phyloP scores from a whole-genome alignment of 108 stramenopile species.

The Fragilaria radians region DNA sequence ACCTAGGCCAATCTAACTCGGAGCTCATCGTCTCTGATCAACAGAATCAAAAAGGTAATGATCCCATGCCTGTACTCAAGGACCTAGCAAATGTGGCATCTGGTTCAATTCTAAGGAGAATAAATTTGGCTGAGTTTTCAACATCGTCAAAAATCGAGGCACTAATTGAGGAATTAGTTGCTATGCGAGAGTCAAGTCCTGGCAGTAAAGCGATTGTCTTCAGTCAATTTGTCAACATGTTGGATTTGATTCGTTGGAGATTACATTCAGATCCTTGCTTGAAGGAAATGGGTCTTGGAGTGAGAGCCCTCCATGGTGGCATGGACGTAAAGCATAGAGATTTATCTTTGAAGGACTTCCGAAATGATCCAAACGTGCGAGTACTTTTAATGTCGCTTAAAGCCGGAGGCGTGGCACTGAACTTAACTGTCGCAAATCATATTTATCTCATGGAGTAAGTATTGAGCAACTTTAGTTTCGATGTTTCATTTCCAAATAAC shows the following conservation, averaged over 20 bases:
- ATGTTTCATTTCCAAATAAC: neutral
- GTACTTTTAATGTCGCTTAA: slow-evolving; percentile 94
- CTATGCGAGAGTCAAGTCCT: slow-evolving; percentile 81
- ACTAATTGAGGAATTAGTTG: slow-evolving; percentile 82
- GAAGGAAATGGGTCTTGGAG: slow-evolving; percentile 67
- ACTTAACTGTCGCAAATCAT: slow-evolving; percentile 89
- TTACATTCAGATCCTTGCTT: slow-evolving; percentile 83
- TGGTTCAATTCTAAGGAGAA: slow-evolving; percentile 84
- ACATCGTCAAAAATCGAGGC: slow-evolving; percentile 97
- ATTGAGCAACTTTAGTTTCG: slow-evolving; percentile 39
- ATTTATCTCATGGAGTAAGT: slow-evolving; percentile 81
- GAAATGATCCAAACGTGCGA: slow-evolving; percentile 74
- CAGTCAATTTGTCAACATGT: slow-evolving; percentile 96
- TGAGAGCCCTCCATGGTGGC: slow-evolving; percentile 80
- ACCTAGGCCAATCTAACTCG: slow-evolving; percentile 55
- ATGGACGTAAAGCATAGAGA: slow-evolving; percentile 92
- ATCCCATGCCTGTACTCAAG: slow-evolving; percentile 61
- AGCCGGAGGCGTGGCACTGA: slow-evolving; percentile 96
- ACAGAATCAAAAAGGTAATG: neutral
- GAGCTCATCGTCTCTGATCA: slow-evolving; percentile 34
- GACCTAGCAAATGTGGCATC: slow-evolving; percentile 67
- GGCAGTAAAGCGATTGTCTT: slow-evolving; percentile 98
- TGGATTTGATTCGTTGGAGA: slow-evolving; percentile 92
- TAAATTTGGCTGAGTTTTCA: slow-evolving; percentile 91
- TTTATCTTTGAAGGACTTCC: slow-evolving; percentile 72